A percentile compares a stretch with the other conserved stretches of the same genome.
phyloP scores from a whole-genome alignment of 2,329 filamentous ascomycete genomes.

The Allantophomopsis cytisporea region DNA sequence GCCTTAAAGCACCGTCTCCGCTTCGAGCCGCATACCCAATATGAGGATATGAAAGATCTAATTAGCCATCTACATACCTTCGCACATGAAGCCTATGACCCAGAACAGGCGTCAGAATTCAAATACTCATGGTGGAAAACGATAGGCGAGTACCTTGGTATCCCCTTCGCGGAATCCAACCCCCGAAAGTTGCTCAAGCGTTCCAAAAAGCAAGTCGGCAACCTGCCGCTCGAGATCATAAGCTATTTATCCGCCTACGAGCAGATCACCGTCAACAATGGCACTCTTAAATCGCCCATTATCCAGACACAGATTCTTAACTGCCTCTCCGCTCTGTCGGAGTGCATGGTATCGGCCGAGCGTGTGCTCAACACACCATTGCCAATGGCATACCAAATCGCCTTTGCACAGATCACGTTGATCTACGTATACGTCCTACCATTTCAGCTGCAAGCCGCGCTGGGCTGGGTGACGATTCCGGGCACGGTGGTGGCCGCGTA shows the following conservation, averaged over 20 bases:
- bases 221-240: slow-evolving; percentile 72
- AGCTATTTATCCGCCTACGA: slow-evolving; percentile 44
- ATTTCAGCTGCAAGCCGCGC: slow-evolving; percentile 56
- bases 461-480: slow-evolving; percentile 66
- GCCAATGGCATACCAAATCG: slow-evolving; percentile 71
- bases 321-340: slow-evolving; percentile 47
- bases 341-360: slow-evolving; percentile 59
- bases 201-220: slow-evolving; percentile 59
- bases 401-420: slow-evolving; percentile 78
- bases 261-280: slow-evolving; percentile 15
- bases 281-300: slow-evolving; percentile 15
- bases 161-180: slow-evolving; percentile 66
- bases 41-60: slow-evolving; percentile 58
- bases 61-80: slow-evolving; percentile 65
- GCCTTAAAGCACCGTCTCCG: slow-evolving; percentile 72
- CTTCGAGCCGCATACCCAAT: slow-evolving; percentile 69
- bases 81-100: slow-evolving; percentile 37
- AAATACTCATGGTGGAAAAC: slow-evolving; percentile 36
- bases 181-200: slow-evolving; percentile 67
- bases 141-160: slow-evolving; percentile 58
- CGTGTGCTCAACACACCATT: slow-evolving; percentile 73
- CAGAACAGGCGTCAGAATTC: slow-evolving; percentile 21
- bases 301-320: slow-evolving; percentile 21
- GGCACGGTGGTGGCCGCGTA: slow-evolving; percentile 61
- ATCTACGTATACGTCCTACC: slow-evolving; percentile 70